Base-by-base conservation (phyloP, 495 filamentous ascomycete genomes). In the Penicillium arizonense region DNA sequence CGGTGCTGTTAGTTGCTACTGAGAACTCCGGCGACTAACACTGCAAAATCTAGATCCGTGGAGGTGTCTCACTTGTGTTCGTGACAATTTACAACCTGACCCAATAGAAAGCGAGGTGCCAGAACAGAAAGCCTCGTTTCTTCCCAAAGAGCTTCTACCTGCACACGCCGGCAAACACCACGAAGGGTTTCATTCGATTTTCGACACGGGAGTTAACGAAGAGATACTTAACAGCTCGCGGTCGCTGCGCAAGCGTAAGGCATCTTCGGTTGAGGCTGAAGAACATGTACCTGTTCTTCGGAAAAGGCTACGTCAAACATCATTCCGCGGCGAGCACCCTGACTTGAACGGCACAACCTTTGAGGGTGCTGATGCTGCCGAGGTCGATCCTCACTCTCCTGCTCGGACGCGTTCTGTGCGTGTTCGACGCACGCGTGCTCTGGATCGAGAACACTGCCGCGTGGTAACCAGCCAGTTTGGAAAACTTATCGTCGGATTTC, bases 161-260 rank as follows among this genome's bases (percentile, higher is more conserved):
- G 75, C 87, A 26, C 84, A 88, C 40, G 80, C 83, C 42, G 87
- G 87, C 30, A 62, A 76, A 10, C 76, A 85, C 51, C 86, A 89
- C 55, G 84, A 87, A n/a, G 87, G 85, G 24, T 89, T 89, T 7
- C 88, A 95, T 64, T 92, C 91, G 1, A 83, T 95, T 35, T 96
- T 95, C 68, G 89, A 89, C 57, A 73, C 68, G 32, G 73, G 90
- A 32, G 80, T 91, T 28, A 82, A 88, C 47, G 89, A 91, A 44
- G 90, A 95, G 59, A 80, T 88, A 11, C 79, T 92, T 73, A 90
- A 95, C 67, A 91, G 91, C 39, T 91, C 91, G 3, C 86, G 91
- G 46, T 82, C 90, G 40, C 72, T 97, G 45, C 82, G 93, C 46
- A 97, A 97, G 70, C 84, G 94, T 39, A 96, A 96, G 71, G 75